Percentiles rank a stretch among this genome's conserved stretches.
These are phyloP conservation scores for Tritrichomonas musculus DNA, from an alignment of 208 protist genomes.

Conservation along the genomic window DNA sequence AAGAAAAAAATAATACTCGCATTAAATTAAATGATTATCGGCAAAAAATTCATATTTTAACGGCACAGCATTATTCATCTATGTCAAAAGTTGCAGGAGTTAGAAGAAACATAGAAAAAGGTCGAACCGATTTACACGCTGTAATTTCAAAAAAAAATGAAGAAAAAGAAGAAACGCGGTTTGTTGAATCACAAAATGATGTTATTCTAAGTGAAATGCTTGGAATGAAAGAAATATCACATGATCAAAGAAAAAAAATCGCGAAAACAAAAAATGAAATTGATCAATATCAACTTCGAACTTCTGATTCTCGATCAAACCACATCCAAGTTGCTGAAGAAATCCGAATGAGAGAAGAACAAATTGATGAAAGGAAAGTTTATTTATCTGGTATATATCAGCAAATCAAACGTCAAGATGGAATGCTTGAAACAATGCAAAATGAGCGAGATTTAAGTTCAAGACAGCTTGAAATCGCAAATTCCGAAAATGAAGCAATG, in stretches of 20 bases:
- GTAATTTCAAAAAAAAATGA: not conserved
- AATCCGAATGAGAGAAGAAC: not conserved
- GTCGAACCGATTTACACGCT: not conserved
- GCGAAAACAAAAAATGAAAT: not conserved
- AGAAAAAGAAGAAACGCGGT: not conserved
- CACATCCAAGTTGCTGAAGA: not conserved
- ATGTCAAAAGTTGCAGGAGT: not conserved
- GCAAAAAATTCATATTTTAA: not conserved
- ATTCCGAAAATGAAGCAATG: not conserved
- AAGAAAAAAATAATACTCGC: not conserved
- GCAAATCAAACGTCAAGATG: not conserved
- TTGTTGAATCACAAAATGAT: not conserved
- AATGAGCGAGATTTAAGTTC: not conserved
- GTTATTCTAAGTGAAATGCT: not conserved
- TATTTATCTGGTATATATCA: not conserved
- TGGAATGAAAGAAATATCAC: not conserved
- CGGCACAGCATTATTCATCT: not conserved
- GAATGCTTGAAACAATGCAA: not conserved
- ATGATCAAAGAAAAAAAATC: not conserved
- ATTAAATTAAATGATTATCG: not conserved
- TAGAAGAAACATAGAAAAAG: not conserved
- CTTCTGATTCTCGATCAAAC: too few species aligned
- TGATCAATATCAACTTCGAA: not conserved
- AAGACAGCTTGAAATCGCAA: not conserved
- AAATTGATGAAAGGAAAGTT: not conserved